Conservation (phyloP, 164 flowering plant species). For the Akebia trifoliata region DNA sequence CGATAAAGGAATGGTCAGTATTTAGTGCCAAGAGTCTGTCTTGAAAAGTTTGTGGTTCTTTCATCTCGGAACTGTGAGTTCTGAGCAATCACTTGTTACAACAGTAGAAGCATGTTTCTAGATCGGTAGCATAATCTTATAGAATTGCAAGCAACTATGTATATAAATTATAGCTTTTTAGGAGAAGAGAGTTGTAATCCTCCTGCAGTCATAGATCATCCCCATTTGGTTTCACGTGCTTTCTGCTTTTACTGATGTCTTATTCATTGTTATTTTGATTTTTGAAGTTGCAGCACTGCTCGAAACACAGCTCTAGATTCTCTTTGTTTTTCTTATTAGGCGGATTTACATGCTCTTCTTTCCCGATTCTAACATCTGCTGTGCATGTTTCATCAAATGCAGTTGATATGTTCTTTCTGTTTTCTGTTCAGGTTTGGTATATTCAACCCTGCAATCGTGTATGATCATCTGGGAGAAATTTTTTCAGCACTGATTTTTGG, state of each 20-base stretch:
- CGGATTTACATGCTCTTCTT: neutral
- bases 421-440: conserved; percentile 72
- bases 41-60: too few species aligned
- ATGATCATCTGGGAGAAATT: conserved; percentile 96
- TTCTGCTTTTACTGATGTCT: neutral
- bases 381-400: neutral
- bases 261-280: neutral
- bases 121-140: too few species aligned
- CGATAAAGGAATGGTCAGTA: too few species aligned
- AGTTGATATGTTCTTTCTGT: conserved; percentile 3
- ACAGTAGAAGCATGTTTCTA: too few species aligned
- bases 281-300: neutral
- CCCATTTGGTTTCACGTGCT: neutral
- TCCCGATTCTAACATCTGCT: neutral
- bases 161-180: too few species aligned
- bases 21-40: too few species aligned
- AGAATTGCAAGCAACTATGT: too few species aligned
- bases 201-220: neutral
- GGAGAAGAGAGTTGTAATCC: too few species aligned
- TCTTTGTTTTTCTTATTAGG: neutral
- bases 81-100: too few species aligned
- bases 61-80: too few species aligned
- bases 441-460: conserved; percentile 80
- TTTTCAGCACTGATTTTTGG: conserved; percentile 88
- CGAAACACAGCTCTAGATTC: neutral